Percentiles rank a stretch among this genome's conserved stretches.
Evolutionary conservation across 345 rosid species (phyloP).

Genomic region (Camelina laxa): DNA sequence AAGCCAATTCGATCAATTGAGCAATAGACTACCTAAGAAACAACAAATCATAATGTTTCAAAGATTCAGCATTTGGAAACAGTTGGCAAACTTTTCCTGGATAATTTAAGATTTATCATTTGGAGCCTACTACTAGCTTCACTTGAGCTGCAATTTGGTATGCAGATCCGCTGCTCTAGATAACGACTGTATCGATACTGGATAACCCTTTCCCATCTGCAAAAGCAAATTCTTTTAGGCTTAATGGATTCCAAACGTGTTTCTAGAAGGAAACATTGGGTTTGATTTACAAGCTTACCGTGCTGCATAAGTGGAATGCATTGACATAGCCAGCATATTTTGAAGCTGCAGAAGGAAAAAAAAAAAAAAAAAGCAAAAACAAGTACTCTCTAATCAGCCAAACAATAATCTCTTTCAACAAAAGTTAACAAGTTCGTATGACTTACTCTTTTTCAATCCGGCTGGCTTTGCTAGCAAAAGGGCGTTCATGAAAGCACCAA

Average conservation of each 20-base stretch:
- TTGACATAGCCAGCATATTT: constrained; percentile 92
- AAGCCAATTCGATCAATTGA: constrained; percentile 8
- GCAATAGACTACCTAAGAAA: constrained; percentile 22
- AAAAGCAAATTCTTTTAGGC: not conserved
- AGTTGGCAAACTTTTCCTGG: not conserved
- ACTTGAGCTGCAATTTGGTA: constrained; percentile 59
- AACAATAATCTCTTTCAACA: not conserved
- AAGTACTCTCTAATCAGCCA: constrained; percentile 23
- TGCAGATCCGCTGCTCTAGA: constrained; percentile 90
- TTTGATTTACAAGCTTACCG: constrained; percentile 56
- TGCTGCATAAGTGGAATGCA: constrained; percentile 76
- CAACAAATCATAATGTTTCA: constrained; percentile 30
- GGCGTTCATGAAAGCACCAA: constrained; percentile 92
- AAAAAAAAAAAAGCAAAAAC: not conserved
- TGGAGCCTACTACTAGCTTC: constrained; percentile 14
- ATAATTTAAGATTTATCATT: constrained; percentile 18
- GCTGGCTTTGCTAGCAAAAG: constrained; percentile 92
- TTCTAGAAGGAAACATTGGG: constrained; percentile 9
- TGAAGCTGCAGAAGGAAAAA: constrained; percentile 59
- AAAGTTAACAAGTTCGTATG: not conserved
- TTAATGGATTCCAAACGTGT: not conserved
- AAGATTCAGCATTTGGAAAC: constrained; percentile 15
- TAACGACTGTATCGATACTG: constrained; percentile 83
- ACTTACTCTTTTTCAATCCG: constrained; percentile 87
- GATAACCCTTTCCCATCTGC: constrained; percentile 95